phyloP scores from a whole-genome alignment of 2,329 filamentous ascomycete genomes.

The Colletotrichum eleusines region DNA sequence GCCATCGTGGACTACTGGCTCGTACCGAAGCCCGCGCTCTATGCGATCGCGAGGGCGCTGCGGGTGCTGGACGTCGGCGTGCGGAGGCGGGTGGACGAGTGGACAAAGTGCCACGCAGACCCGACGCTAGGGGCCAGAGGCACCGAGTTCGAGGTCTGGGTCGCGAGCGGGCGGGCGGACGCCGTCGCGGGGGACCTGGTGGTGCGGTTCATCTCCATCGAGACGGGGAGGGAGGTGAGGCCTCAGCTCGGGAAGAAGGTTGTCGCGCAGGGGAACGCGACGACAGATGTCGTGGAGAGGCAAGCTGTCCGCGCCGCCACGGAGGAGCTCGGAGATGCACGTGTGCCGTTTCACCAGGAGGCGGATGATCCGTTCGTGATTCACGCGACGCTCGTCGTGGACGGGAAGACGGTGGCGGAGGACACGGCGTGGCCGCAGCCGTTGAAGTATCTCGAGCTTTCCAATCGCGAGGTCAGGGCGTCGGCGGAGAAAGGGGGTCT shows the following conservation, averaged over 20 bases:
- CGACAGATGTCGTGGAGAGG: conserved; percentile 55
- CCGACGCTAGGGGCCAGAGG: conserved; percentile 53
- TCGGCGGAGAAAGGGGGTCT: conserved; percentile 45
- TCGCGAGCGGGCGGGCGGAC: conserved; percentile 50
- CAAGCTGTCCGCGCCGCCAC: conserved; percentile 42
- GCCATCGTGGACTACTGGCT: conserved; percentile 60
- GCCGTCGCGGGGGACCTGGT: conserved; percentile 46
- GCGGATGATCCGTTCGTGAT: conserved; percentile 62
- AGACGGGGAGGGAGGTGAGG: conserved; percentile 53
- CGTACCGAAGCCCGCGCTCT: conserved; percentile 40
- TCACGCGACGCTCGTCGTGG: conserved; percentile 55
- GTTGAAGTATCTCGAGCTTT: conserved; percentile 69
- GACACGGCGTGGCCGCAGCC: conserved; percentile 72
- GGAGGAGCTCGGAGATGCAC: conserved; percentile 38
- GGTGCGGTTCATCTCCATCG: conserved; percentile 57
- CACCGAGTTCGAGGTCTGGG: conserved; percentile 59
- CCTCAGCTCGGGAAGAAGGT: conserved; percentile 45
- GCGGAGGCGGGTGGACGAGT: conserved; percentile 56
- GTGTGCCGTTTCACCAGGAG: conserved; percentile 50
- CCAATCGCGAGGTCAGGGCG: conserved; percentile 56
- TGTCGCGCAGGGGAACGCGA: conserved; percentile 52
- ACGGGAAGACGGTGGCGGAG: conserved; percentile 56
- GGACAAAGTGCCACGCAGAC: conserved; percentile 59
- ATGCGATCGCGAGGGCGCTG: conserved; percentile 65
- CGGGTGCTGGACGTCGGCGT: conserved; percentile 71